Evolutionary conservation across 345 rosid genomes (phyloP).

Genomic region (rapeseed (Brassica napus)): Da-Ae NC_063444.1:18417001-18417500

Average conservation of each 20-base stretch:
- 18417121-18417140: constrained; percentile 97
- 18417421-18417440: constrained; percentile 60
- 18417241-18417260: constrained; percentile 13
- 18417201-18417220: constrained; percentile 17
- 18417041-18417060: constrained; percentile 8
- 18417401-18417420: neutral
- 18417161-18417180: constrained; percentile 16
- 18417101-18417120: constrained; percentile 92
- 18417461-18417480: constrained; percentile 61
- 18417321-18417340: constrained; percentile 80
- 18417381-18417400: constrained; percentile 1
- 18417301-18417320: constrained; percentile 61
- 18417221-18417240: constrained; percentile 4
- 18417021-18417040: constrained; percentile 11
- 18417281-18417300: neutral
- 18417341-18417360: constrained; percentile 83
- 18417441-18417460: constrained; percentile 84
- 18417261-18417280: neutral
- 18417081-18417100: constrained; percentile 92
- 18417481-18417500: constrained; percentile 70
- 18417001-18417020: neutral
- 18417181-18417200: neutral
- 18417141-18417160: constrained; percentile 97
- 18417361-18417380: constrained; percentile 18
- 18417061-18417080: constrained; percentile 65